Evolutionary conservation across 345 rosid species (phyloP).

Genomic region (Theobroma cacao): DNA sequence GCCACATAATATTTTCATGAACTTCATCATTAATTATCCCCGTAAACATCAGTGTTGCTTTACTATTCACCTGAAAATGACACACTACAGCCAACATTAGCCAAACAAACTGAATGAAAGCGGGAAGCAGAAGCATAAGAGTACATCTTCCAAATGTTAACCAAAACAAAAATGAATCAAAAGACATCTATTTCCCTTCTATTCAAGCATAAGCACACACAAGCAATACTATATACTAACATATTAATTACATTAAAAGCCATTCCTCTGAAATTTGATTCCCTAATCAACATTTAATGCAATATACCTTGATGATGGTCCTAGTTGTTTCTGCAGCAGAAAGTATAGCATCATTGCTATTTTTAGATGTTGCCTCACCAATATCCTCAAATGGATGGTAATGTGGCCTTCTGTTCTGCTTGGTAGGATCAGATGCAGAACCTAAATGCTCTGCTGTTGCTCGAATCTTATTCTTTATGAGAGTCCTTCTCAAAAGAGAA

Average conservation of each 20-base stretch:
- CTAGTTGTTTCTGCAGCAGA: conserved; percentile 73
- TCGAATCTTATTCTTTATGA: conserved; percentile 48
- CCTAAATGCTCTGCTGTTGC: conserved; percentile 60
- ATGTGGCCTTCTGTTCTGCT: conserved; percentile 39
- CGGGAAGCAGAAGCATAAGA: neutral
- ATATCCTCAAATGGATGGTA: conserved; percentile 93
- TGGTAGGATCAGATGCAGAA: conserved; percentile 59
- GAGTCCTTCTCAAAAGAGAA: conserved; percentile 31
- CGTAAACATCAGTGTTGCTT: conserved; percentile 75
- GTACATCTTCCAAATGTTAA: neutral
- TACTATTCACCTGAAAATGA: conserved; percentile 73
- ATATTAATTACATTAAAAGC: neutral
- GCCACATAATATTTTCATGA: conserved; percentile 78
- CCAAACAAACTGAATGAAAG: conserved; percentile 22
- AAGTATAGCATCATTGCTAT: conserved; percentile 46
- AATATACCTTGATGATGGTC: conserved; percentile 87
- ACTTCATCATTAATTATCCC: conserved; percentile 54
- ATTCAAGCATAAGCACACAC: conserved; percentile 1
- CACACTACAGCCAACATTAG: conserved; percentile 60
- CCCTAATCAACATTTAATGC: conserved; percentile 20
- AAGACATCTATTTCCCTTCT: neutral
- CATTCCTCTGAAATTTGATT: neutral
- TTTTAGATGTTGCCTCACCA: conserved; percentile 40
- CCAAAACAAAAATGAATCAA: conserved; percentile 6
- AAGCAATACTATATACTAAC: neutral